Evolutionary conservation across 495 filamentous ascomycete species (phyloP).

Genomic region (Hypoxylon cercidicola): DNA sequence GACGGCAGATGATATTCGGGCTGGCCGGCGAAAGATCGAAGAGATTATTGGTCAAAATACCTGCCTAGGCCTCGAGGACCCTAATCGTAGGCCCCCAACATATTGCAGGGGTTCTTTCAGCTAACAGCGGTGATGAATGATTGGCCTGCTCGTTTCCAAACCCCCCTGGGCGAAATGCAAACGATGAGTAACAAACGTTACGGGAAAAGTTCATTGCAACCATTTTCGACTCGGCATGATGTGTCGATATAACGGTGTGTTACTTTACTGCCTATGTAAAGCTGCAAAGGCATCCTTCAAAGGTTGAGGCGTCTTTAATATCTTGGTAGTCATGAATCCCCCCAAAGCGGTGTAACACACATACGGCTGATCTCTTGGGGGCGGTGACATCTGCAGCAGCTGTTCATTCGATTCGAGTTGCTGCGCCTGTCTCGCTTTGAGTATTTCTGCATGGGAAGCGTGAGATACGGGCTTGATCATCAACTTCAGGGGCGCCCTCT

Average conservation of each 20-base stretch:
- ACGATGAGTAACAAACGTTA: constrained; percentile 1
- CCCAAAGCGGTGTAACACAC: background rate
- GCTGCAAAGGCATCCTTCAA: background rate
- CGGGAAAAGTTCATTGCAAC: background rate
- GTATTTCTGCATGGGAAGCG: too few species aligned
- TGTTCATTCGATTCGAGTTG: background rate
- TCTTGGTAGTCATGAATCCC: background rate
- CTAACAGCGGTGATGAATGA: background rate
- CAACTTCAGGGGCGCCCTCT: background rate
- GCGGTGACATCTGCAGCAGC: background rate
- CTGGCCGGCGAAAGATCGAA: constrained; percentile 1
- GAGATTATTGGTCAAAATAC: constrained; percentile 11
- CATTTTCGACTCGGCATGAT: background rate
- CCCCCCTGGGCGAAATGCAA: background rate
- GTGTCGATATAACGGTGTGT: background rate
- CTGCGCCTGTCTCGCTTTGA: background rate
- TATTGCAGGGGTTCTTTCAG: background rate
- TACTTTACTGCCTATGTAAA: constrained; percentile 1
- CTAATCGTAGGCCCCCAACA: constrained; percentile 2
- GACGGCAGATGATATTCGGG: constrained; percentile 16
- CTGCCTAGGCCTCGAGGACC: background rate
- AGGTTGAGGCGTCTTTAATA: background rate
- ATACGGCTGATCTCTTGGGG: constrained; percentile 3
- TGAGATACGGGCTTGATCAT: background rate
- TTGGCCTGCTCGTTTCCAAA: constrained; percentile 17